phyloP scores from a whole-genome alignment of 2,329 filamentous ascomycete genomes.

The Claviceps sp. region DNA sequence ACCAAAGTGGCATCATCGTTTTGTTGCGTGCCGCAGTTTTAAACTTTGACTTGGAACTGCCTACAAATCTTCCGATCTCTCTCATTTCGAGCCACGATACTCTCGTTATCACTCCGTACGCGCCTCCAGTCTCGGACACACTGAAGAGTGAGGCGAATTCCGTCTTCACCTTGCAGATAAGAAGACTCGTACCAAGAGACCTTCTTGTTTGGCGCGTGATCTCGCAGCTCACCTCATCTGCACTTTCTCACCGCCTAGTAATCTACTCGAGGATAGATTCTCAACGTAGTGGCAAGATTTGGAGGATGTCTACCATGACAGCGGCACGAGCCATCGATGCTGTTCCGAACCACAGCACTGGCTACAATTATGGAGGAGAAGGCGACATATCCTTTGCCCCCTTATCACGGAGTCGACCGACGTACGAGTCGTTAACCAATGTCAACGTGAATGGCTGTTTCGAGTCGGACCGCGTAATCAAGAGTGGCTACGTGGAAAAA shows the following conservation, averaged over 20 bases:
- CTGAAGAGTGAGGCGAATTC: neutral
- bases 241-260: neutral
- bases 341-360: neutral
- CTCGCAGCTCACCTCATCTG: neutral
- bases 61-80: neutral
- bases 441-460: conserved; percentile 94
- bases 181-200: too few species aligned
- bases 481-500: conserved; percentile 74
- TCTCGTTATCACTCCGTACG: neutral
- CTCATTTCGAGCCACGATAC: neutral
- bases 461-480: conserved; percentile 87
- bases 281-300: neutral
- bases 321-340: conserved; percentile 11
- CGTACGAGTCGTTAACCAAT: conserved; percentile 58
- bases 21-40: neutral
- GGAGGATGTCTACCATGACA: conserved; percentile 6
- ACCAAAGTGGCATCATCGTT: neutral
- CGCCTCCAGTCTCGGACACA: neutral
- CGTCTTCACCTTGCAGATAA: neutral
- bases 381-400: conserved; percentile 9
- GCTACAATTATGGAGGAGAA: conserved; percentile 1
- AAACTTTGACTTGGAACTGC: neutral
- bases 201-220: neutral
- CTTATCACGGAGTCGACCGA: conserved; percentile 15
- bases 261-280: neutral